Evolutionary conservation across 2,329 filamentous ascomycete genomes (phyloP), one percentile per base, ranked within the genome.

Genomic region (Cladophialophora yegresii): DNA sequence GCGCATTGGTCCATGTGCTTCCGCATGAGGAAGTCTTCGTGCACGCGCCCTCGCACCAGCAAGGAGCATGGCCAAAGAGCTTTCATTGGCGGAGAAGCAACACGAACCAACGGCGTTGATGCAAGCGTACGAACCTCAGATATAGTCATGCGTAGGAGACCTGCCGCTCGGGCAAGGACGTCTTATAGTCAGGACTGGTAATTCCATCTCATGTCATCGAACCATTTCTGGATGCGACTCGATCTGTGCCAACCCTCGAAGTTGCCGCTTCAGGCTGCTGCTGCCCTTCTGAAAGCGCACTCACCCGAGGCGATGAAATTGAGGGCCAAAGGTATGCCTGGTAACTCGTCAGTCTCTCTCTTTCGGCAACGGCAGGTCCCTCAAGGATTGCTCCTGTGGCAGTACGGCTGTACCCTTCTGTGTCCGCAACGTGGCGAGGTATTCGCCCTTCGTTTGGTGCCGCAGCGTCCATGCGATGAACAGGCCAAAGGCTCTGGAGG

Each of bases 251-350:
- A 40, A 47, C 63, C 63, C 33, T 50, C 40, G 13, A 32, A 83
- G 84, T 86, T 85, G 84, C 87, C 87, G 86, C 87, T 86, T 81
- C 78, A 82, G 76, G 77, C 73, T 47, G 62, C 54, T 33, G 58
- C 63, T 58, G 67, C 64, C 54, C 64, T 63, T 60, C 66, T 65
- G 70, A 66, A 67, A 67, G 71, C 68, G 70, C 78, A 93, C 91
- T 93, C 87, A 95, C 91, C 90, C 82, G 90, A 91, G 77, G 91
- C 91, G 81, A 95, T 90, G 82, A 95, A 95, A 81, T 95, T 95
- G 75, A 95, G 83, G 77, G 91, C 90, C 78, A 95, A 81, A 72
- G 91, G 91, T 70, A 92, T 80, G 70, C 89, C 91, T 95, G 65
- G 33, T 7, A 55, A 58, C 60, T n/a, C 23, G 36, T 68, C 49